Base-by-base conservation (phyloP, 73 alveolate species). In the Paramecium sexaurelia region DNA sequence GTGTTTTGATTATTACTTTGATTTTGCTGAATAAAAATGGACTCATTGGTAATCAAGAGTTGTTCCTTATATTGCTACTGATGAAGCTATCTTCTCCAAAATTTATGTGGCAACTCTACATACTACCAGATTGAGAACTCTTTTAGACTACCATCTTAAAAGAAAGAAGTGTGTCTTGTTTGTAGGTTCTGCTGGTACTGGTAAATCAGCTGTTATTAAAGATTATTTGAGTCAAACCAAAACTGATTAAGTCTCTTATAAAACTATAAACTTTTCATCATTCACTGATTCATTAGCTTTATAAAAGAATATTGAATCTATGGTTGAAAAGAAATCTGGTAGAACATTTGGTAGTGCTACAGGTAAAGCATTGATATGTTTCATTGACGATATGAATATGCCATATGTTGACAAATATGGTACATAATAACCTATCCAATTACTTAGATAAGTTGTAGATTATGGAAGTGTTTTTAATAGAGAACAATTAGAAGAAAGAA, bases 141-240 rank as follows among this genome's bases (percentile, higher is more conserved):
- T 98, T 9, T 93, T 98, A 43, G 99, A 97, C 84, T 94, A 96
- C 43, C 98, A 97, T 95, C 95, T 96, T 3, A 92, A 87, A 27
- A 97, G 95, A 95, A 97, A 94, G 95, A 97, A 96, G 95, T 99
- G 98, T 40, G 99, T 92, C 19, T 95, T 96, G 78, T 98, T 96
- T 87, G 99, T 98, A 15, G 99, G 99, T 69, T 97, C 98, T 17
- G 99, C 99, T 66, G 99, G 99, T 91, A 98, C 99, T 56, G 99
- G 99, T 91, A 99, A 99, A 96, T 97, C 99, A 7, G 98, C 99
- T 33, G 97, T 99, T 55, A 97, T 98, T 75, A 98, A 98, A 96
- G 99, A 99, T 93, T 99, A 96, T 96, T 95, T 99, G 93, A 94
- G 98, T 41, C 93, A 92, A 20, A 92, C 96, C 39, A 95, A 92